Evolutionary conservation across 148 eudicot species (phyloP).

Genomic region (Rhododendron molle): DNA sequence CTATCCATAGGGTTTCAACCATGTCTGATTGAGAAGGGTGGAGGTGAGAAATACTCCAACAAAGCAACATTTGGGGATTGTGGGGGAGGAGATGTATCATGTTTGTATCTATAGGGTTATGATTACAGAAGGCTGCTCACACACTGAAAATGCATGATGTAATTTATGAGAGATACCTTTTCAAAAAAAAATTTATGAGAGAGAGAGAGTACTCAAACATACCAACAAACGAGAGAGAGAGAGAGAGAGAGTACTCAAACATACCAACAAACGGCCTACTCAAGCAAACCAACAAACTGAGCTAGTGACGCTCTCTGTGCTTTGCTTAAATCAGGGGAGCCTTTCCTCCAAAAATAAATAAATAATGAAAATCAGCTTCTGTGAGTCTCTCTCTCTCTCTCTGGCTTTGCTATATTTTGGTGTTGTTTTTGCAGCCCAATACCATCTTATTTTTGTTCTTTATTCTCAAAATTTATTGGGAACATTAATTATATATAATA

Average conservation of each 20-base stretch:
- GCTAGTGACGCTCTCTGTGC: neutral
- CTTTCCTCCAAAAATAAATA: too few species aligned
- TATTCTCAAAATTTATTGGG: neutral
- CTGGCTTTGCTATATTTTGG: neutral
- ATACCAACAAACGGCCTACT: neutral
- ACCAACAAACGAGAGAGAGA: neutral
- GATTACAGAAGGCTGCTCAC: conserved; percentile 13
- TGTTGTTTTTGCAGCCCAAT: neutral
- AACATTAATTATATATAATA: neutral
- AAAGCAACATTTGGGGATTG: neutral
- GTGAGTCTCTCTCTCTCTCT: neutral
- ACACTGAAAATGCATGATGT: conserved; percentile 13
- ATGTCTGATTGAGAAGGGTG: conserved; percentile 11
- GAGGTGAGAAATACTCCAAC: neutral
- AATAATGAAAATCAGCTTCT: too few species aligned
- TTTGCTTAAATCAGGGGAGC: neutral
- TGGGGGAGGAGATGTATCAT: neutral
- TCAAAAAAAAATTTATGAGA: neutral
- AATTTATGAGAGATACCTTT: too few species aligned
- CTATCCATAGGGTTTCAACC: conserved; percentile 30
- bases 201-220: neutral
- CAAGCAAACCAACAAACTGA: neutral
- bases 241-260: neutral
- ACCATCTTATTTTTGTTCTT: neutral
- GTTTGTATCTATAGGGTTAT: neutral